phyloP scores from a whole-genome alignment of 2,329 filamentous ascomycete species.

The Ophiobolus disseminans region DNA sequence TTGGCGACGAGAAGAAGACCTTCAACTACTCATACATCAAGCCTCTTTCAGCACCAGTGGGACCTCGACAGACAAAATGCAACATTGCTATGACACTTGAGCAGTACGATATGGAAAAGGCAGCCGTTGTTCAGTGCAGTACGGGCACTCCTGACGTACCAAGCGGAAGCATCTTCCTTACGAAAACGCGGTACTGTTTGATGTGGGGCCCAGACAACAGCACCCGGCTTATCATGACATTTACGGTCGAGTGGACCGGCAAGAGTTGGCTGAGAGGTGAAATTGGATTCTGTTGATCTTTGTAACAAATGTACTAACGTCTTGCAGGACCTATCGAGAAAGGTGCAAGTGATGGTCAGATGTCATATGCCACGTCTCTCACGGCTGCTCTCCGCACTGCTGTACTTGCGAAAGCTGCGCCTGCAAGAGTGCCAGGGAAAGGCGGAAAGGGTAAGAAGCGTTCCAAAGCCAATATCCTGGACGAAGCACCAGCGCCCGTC shows the following conservation, averaged over 20 bases:
- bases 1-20: slow-evolving; percentile 75
- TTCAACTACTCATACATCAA: slow-evolving; percentile 89
- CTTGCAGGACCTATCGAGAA: slow-evolving; percentile 88
- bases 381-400: slow-evolving; percentile 75
- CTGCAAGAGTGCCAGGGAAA: slow-evolving; percentile 58
- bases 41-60: slow-evolving; percentile 81
- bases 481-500: slow-evolving; percentile 52
- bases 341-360: slow-evolving; percentile 89
- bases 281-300: slow-evolving; percentile 40
- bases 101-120: slow-evolving; percentile 82
- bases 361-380: slow-evolving; percentile 80
- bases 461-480: slow-evolving; percentile 61
- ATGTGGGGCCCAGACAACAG: slow-evolving; percentile 88
- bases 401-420: slow-evolving; percentile 66
- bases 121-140: slow-evolving; percentile 79
- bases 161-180: slow-evolving; percentile 86
- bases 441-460: slow-evolving; percentile 60
- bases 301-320: slow-evolving; percentile 12
- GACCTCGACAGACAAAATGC: slow-evolving; percentile 93
- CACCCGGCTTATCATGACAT: slow-evolving; percentile 86
- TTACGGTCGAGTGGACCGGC: slow-evolving; percentile 91
- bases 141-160: slow-evolving; percentile 96
- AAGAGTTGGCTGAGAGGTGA: slow-evolving; percentile 98
- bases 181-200: slow-evolving; percentile 93
- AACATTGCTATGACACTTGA: slow-evolving; percentile 87